Base-by-base conservation (phyloP, 1,284 basidiomycete species). In the Rhodotorula glutinis region DNA sequence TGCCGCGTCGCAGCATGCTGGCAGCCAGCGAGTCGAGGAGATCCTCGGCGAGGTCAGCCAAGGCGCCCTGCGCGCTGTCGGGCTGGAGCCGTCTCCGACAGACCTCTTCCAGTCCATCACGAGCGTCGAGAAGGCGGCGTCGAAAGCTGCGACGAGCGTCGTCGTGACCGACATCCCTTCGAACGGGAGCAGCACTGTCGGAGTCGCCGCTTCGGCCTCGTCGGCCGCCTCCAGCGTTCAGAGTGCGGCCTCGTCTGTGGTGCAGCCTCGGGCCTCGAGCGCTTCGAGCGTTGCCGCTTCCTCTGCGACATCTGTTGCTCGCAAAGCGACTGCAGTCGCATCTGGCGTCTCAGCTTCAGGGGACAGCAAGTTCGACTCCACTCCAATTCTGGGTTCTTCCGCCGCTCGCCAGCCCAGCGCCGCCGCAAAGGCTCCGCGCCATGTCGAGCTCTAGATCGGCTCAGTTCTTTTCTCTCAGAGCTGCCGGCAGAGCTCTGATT, bases 31-130 rank as follows among this genome's bases (percentile, higher is more conserved):
- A 11, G 59, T 38, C 7, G 59, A 52, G 53, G 65, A 62, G 29
- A 49, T 61, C 62, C 46, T 62, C 30, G 66, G 71, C 49, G 65
- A 70, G 7, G 62, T 55, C 13, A 60, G 52, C 21, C 62, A 67
- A 27, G 47, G n/a, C 13, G 67, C 47, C 4, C 40, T 69, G 29
- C 23, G 52, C 16, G 70, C 68, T 1, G 60, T 52, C 57, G 23
- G 63, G 38, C 13, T 51, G 4, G 62, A 63, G 25, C 65, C 71
- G 21, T 40, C 40, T 4, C 71, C 71, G 3, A 66, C 69, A 1
- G 46, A 68, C 38, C 13, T 68, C 13, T n/a, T 19, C 3, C 66
- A 68, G 44, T 54, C 66, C 10, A 68, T 38, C 9, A 44, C 63
- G 17, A 65, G 60, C 43, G 53, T 62, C 23, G 62, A 16, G 16